Conservation (phyloP, 129 eudicot genomes). For the Tanacetum coccineum region DNA sequence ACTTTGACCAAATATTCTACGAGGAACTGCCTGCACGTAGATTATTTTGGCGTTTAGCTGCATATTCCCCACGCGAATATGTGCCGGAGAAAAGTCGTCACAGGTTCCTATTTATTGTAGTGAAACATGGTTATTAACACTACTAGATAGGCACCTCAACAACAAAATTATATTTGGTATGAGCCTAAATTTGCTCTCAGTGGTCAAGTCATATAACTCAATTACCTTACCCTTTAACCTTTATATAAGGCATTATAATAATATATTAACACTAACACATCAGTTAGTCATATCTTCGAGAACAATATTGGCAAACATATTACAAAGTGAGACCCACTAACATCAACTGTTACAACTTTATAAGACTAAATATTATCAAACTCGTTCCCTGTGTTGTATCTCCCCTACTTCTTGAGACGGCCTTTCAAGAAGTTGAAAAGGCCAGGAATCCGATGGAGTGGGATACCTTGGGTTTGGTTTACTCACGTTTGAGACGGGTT, state of each 20-base stretch:
- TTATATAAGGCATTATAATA: constrained; percentile 16
- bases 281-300: constrained; percentile 16
- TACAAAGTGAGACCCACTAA: constrained; percentile 2
- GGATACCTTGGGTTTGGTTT: constrained; percentile 88
- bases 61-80: no score
- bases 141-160: no score
- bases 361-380: constrained; percentile 1
- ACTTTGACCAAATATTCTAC: no score
- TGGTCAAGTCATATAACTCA: neutral
- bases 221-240: constrained; percentile 3
- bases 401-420: constrained; percentile 15
- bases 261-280: constrained; percentile 24
- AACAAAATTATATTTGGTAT: no score
- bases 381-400: constrained; percentile 9
- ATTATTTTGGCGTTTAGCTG: no score
- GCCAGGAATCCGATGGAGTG: constrained; percentile 74
- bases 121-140: no score
- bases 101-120: no score
- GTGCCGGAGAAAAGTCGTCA: no score
- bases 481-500: constrained; percentile 44
- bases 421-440: constrained; percentile 61
- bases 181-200: no score
- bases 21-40: no score
- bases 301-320: constrained; percentile 16
- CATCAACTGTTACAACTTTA: constrained; percentile 2